Percentiles rank a stretch among this genome's conserved stretches.
Evolutionary conservation across 805 yeast species (phyloP).

Genomic region (Starmerella stellata): DNA sequence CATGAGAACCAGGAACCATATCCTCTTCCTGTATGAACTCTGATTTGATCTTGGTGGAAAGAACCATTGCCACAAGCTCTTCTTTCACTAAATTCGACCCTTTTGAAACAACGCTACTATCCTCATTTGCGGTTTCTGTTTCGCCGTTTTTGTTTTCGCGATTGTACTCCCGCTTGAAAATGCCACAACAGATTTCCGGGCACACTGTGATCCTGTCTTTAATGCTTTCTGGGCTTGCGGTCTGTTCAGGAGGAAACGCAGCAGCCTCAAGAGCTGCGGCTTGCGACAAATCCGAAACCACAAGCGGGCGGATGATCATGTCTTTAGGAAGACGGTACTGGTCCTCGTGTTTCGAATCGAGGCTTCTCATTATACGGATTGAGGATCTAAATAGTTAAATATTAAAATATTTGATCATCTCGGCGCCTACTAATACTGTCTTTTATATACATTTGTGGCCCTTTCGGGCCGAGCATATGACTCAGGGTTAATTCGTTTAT

Average conservation of each 20-base stretch:
- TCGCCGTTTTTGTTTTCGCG: slow-evolving; percentile 15
- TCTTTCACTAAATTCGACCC: slow-evolving; percentile 33
- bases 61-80: slow-evolving; percentile 31
- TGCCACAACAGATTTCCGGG: slow-evolving; percentile 81
- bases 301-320: slow-evolving; percentile 56
- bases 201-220: slow-evolving; percentile 58
- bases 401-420: no score
- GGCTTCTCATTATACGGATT: no score
- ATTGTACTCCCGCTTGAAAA: slow-evolving; percentile 35
- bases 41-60: slow-evolving; percentile 13
- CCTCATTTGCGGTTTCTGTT: slow-evolving; percentile 13
- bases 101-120: slow-evolving; percentile 47
- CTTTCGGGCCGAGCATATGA: no score
- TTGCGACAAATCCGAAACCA: slow-evolving; percentile 51
- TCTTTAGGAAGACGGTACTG: slow-evolving; percentile 32
- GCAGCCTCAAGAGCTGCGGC: slow-evolving; percentile 41
- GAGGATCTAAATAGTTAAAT: no score
- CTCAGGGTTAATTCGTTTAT: no score
- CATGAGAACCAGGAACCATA: slow-evolving; percentile 36
- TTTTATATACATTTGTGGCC: no score
- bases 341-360: no score
- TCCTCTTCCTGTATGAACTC: slow-evolving; percentile 10
- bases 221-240: slow-evolving; percentile 44
- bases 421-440: no score
- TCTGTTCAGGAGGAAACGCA: slow-evolving; percentile 55